Evolutionary conservation across 768 basidiomycete genomes (phyloP).

Genomic region (Agaricus subrufescens): DNA sequence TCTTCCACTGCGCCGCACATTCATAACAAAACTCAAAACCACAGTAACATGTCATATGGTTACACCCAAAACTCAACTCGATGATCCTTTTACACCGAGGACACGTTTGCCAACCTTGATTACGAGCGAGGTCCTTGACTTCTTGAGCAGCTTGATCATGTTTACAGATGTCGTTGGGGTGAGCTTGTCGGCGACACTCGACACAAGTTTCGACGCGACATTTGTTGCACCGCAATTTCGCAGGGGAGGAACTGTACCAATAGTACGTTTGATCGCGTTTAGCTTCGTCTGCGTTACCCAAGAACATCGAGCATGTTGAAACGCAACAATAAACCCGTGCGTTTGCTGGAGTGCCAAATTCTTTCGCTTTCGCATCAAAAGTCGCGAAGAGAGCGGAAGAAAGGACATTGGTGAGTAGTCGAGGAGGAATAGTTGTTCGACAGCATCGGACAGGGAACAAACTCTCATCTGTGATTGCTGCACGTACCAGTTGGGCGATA

Average conservation of each 20-base stretch:
- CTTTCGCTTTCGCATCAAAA: conserved; percentile 13
- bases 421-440: conserved; percentile 12
- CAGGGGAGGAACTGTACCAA: neutral
- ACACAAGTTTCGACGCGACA: conserved; percentile 11
- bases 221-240: conserved; percentile 2
- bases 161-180: conserved; percentile 11
- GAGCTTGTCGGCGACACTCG: conserved; percentile 11
- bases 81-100: conserved; percentile 53
- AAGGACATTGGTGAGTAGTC: conserved; percentile 5
- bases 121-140: conserved; percentile 39
- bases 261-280: neutral
- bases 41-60: conserved; percentile 63
- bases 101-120: conserved; percentile 57
- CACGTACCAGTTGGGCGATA: conserved; percentile 14
- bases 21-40: conserved; percentile 59
- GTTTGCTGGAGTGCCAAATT: conserved; percentile 15
- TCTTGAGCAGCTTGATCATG: conserved; percentile 34
- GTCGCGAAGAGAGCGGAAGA: conserved; percentile 1
- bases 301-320: conserved; percentile 15
- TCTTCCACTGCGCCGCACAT: conserved; percentile 60
- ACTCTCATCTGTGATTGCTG: conserved; percentile 15
- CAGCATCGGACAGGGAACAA: conserved; percentile 19
- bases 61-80: conserved; percentile 54
- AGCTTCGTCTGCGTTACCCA: conserved; percentile 10
- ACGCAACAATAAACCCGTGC: conserved; percentile 15